Evolutionary conservation across 2,329 filamentous ascomycete genomes (phyloP), one percentile per base, ranked within the genome.

Genomic region (Dactylellina parvicollis): DNA sequence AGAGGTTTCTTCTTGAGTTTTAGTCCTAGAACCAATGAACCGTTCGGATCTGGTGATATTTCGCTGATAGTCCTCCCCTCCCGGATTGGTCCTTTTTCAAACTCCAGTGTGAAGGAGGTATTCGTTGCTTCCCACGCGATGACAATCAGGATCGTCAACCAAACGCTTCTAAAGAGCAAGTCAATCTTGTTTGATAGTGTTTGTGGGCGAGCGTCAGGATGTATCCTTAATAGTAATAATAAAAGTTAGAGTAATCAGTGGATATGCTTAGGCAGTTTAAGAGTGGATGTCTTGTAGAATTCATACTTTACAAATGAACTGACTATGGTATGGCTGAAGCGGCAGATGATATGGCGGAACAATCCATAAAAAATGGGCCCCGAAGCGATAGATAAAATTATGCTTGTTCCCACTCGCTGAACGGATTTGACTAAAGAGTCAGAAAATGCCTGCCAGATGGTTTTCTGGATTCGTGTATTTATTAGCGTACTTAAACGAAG

Each of bases 21-120:
- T 18, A 78, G 61, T 4, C 77, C 77, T 42, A 76, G 66, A 16
- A 77, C 57, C 5, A 78, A 59, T 24, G 77, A 77, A 14, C 76
- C 77, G 34, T 78, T 78, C 3, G 77, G 76, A 54, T 78, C 76
- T 2, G 70, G 62, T 1, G 77, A 78, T 55, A 75, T 76, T 14
- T 76, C 76, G 32, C 75, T 76, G 28, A 78, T 72, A 14, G 72
- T 71, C 54, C 76, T 77, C 2, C 71, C 67, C 20, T 75, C 75
- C 30, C 70, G 67, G 28, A 77, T 75, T n/a, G 76, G 77, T 16
- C 73, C 64, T 42, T 76, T 70, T 8, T 57, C 66, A 40, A 78
- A 78, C 32, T 77, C 75, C n/a, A 76, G 18, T 14, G 65, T 67
- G 38, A 78, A 77, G 10, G 77, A 75, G 44, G 69, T 47, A 22